phyloP scores from a whole-genome alignment of 768 basidiomycete genomes.

The Hypholoma sublateritium region DNA sequence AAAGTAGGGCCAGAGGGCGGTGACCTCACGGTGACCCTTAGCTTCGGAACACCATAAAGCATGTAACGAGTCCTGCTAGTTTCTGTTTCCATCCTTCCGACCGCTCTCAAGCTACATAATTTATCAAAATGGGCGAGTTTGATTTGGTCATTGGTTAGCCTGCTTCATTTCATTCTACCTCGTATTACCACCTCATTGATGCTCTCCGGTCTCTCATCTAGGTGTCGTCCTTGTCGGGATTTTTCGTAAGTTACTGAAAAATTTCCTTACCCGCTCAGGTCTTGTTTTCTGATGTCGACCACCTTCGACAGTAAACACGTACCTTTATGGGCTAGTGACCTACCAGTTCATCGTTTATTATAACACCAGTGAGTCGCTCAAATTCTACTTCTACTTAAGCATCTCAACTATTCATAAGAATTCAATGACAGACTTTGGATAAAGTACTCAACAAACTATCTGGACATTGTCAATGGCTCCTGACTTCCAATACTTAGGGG shows the following conservation, averaged over 20 bases:
- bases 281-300: too few relatives aligned
- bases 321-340: conserved; percentile 40
- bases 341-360: conserved; percentile 42
- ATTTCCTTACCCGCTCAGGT: background rate
- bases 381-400: background rate
- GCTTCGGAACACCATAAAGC: background rate
- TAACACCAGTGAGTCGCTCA: conserved; percentile 28
- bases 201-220: background rate
- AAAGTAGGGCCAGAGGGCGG: too few relatives aligned
- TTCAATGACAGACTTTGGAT: conserved; percentile 39
- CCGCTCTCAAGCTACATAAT: too few relatives aligned
- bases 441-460: conserved; percentile 18
- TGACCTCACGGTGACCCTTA: too few relatives aligned
- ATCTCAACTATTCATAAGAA: conserved; percentile 18
- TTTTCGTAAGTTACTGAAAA: conserved; percentile 19
- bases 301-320: conserved; percentile 26
- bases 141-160: conserved; percentile 25
- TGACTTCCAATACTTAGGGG: conserved; percentile 15
- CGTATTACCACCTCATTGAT: background rate
- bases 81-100: background rate
- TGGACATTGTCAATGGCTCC: background rate
- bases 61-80: background rate
- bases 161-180: background rate
- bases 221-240: conserved; percentile 28
- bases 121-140: conserved; percentile 23